These are phyloP conservation scores for Vinca minor DNA, from an alignment of 257 asterid species.

Conservation along the genomic window DNA sequence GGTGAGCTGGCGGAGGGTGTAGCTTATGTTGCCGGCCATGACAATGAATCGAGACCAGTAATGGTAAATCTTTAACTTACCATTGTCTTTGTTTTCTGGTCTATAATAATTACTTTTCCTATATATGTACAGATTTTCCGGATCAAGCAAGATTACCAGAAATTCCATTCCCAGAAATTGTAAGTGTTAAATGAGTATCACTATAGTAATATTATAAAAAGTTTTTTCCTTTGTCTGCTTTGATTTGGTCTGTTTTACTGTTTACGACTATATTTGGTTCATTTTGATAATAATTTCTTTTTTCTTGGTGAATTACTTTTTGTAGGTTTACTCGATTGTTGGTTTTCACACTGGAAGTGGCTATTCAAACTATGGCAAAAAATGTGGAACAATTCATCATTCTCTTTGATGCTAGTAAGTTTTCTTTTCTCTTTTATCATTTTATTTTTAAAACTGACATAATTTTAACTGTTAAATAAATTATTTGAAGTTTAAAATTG, in stretches of 20 bases:
- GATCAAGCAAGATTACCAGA: conserved; percentile 89
- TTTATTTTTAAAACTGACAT: no score
- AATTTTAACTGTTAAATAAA: no score
- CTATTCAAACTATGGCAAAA: conserved; percentile 70
- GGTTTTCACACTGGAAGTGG: conserved; percentile 93
- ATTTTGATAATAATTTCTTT: neutral
- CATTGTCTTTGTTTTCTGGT: neutral
- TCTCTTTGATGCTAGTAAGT: conserved; percentile 89
- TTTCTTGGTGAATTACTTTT: neutral
- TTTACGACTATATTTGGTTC: no score
- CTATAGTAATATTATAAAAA: neutral
- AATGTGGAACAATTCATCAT: conserved; percentile 69
- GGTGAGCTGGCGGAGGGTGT: conserved; percentile 88
- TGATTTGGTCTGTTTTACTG: no score
- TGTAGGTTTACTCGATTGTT: conserved; percentile 63
- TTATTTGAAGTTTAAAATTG: no score
- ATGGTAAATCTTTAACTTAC: conserved; percentile 33
- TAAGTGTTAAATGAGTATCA: conserved; percentile 26
- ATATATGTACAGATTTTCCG: conserved; percentile 52
- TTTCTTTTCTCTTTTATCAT: neutral
- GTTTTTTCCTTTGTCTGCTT: neutral
- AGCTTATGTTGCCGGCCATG: conserved; percentile 94
- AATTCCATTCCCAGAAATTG: conserved; percentile 73
- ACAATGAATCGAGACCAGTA: conserved; percentile 81
- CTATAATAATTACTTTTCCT: no score